Percentiles rank a stretch among this genome's conserved stretches.
phyloP scores from a whole-genome alignment of 768 basidiomycete species.

The Hypholoma sublateritium region DNA sequence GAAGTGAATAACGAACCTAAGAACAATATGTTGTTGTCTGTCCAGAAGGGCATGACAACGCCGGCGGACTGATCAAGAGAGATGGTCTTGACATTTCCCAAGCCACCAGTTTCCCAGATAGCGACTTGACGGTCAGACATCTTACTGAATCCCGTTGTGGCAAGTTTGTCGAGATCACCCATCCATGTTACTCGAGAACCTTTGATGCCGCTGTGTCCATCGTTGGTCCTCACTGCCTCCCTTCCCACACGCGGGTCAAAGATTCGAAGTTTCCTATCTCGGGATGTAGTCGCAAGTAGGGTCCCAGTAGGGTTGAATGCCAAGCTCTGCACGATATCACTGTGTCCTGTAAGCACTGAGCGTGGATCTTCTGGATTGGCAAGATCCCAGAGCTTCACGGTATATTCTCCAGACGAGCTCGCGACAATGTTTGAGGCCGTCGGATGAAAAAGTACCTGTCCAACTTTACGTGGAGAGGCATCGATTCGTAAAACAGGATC shows the following conservation, averaged over 20 bases:
- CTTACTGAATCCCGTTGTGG: constrained; percentile 95
- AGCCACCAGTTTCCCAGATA: constrained; percentile 84
- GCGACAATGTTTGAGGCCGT: constrained; percentile 87
- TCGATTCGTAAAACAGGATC: constrained; percentile 82
- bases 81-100: constrained; percentile 75
- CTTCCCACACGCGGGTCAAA: constrained; percentile 87
- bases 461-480: constrained; percentile 84
- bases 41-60: constrained; percentile 97
- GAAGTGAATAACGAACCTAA: constrained; percentile 45
- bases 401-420: constrained; percentile 77
- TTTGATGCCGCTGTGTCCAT: constrained; percentile 94
- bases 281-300: constrained; percentile 82
- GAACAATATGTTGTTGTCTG: constrained; percentile 90
- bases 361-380: constrained; percentile 67
- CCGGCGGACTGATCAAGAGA: constrained; percentile 89
- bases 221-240: constrained; percentile 78
- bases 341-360: constrained; percentile 68
- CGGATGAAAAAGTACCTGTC: constrained; percentile 93
- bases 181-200: constrained; percentile 88
- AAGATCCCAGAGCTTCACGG: constrained; percentile 91
- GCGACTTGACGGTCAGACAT: constrained; percentile 93
- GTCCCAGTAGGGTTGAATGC: constrained; percentile 82
- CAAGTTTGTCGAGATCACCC: constrained; percentile 85
- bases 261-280: constrained; percentile 89
- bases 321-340: constrained; percentile 85